Percentiles rank a stretch among this genome's conserved stretches.
Evolutionary conservation across 2,329 filamentous ascomycete genomes (phyloP).

Genomic region (Ceratocystis ficicola): DNA sequence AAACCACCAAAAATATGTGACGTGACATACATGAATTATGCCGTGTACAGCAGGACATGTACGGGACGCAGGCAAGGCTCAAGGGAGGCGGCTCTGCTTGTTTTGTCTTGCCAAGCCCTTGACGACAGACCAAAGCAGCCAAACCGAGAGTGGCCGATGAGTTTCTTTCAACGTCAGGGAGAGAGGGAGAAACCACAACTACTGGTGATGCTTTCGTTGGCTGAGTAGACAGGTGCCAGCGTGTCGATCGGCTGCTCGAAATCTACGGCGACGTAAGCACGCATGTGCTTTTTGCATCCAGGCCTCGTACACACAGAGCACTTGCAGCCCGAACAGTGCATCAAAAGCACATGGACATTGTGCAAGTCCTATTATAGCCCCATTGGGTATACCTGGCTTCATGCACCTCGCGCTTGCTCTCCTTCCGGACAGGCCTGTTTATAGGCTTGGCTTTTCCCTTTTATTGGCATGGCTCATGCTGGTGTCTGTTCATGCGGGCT

Average conservation of each 20-base stretch:
- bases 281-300: too few species aligned
- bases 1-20: neutral
- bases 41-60: neutral
- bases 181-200: neutral
- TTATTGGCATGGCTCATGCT: neutral
- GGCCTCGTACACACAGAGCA: too few species aligned
- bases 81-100: neutral
- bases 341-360: neutral
- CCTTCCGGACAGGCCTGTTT: neutral
- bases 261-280: too few species aligned
- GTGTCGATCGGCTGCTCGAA: too few species aligned
- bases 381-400: neutral
- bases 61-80: neutral
- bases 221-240: neutral
- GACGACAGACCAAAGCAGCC: neutral
- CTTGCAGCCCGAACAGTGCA: too few species aligned
- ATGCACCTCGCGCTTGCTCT: neutral
- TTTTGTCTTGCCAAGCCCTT: conserved; percentile 1
- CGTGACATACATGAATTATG: neutral
- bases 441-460: neutral
- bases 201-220: neutral
- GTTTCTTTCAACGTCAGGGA: neutral
- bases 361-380: neutral
- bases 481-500: conserved; percentile 1
- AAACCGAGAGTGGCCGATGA: neutral